Conservation (phyloP, 1,284 basidiomycete species). For the Microbotryum intermedium region DNA sequence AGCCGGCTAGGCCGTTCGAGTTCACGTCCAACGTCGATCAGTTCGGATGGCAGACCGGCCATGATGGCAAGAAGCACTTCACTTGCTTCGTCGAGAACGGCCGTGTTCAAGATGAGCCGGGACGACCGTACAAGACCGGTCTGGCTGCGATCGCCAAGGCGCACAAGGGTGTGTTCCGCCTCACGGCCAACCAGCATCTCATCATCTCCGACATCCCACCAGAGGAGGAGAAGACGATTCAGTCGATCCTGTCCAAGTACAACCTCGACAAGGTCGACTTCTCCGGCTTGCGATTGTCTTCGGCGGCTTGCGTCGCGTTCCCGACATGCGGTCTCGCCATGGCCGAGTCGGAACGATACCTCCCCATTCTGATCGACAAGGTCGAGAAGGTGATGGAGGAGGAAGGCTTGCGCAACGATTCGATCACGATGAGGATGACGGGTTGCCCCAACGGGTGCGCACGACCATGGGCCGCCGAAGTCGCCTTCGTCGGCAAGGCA, state of each 20-base stretch:
- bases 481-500: constrained; percentile 95
- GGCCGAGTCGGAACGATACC: constrained; percentile 89
- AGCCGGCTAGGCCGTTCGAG: constrained; percentile 62
- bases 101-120: constrained; percentile 85
- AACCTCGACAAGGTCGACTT: constrained; percentile 82
- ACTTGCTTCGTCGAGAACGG: constrained; percentile 97
- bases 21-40: constrained; percentile 90
- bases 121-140: constrained; percentile 80
- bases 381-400: constrained; percentile 92
- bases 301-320: constrained; percentile 87
- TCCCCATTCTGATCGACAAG: constrained; percentile 91
- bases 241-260: constrained; percentile 66
- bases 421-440: constrained; percentile 91
- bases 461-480: constrained; percentile 70
- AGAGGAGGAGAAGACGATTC: constrained; percentile 55
- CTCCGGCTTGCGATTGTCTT: constrained; percentile 70
- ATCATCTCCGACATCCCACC: constrained; percentile 72
- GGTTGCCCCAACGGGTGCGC: constrained; percentile 40
- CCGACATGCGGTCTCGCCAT: constrained; percentile 93
- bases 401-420: constrained; percentile 81
- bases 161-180: constrained; percentile 86
- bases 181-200: constrained; percentile 85
- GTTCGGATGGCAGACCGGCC: constrained; percentile 83
- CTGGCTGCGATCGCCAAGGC: constrained; percentile 84
- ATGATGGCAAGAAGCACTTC: constrained; percentile 80